phyloP scores from a whole-genome alignment of 129 eudicot genomes.

The Rutidosis leptorrhynchoides region DNA sequence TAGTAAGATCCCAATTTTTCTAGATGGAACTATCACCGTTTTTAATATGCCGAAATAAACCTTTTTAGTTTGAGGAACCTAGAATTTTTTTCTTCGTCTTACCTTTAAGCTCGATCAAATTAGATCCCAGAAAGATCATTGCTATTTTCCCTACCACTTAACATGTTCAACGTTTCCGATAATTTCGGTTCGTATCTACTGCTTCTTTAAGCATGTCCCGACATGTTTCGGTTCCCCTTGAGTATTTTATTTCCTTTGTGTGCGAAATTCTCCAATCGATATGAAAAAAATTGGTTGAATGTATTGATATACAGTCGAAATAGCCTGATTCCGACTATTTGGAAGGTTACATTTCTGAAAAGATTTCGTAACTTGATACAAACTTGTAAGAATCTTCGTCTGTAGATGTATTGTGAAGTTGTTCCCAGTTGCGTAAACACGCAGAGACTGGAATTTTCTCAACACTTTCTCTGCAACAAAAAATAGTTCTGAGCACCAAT shows the following conservation, averaged over 20 bases:
- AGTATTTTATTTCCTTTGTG: constrained; percentile 34
- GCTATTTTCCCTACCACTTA: too few relatives aligned
- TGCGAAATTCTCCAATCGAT: constrained; percentile 35
- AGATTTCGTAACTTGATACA: constrained; percentile 36
- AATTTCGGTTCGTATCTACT: too few relatives aligned
- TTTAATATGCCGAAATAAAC: too few relatives aligned
- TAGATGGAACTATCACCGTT: too few relatives aligned
- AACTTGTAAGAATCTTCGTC: constrained; percentile 23
- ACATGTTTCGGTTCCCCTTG: neutral
- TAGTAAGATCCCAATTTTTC: too few relatives aligned
- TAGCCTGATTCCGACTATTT: neutral
- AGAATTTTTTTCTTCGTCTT: too few relatives aligned
- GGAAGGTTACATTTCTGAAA: constrained; percentile 25
- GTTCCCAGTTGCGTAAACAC: constrained; percentile 1
- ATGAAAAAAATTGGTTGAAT: constrained; percentile 32
- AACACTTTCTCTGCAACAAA: constrained; percentile 47
- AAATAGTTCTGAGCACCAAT: constrained; percentile 44
- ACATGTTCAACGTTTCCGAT: too few relatives aligned
- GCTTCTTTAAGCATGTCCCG: too few relatives aligned
- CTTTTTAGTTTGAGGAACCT: too few relatives aligned
- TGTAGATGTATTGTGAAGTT: constrained; percentile 31
- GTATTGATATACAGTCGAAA: neutral
- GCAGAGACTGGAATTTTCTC: constrained; percentile 34
- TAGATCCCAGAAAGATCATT: too few relatives aligned
- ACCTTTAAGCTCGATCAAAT: too few relatives aligned